Evolutionary conservation across 192 early-diverging fungal genomes (phyloP).

Genomic region (Entrophospora sp.): DNA sequence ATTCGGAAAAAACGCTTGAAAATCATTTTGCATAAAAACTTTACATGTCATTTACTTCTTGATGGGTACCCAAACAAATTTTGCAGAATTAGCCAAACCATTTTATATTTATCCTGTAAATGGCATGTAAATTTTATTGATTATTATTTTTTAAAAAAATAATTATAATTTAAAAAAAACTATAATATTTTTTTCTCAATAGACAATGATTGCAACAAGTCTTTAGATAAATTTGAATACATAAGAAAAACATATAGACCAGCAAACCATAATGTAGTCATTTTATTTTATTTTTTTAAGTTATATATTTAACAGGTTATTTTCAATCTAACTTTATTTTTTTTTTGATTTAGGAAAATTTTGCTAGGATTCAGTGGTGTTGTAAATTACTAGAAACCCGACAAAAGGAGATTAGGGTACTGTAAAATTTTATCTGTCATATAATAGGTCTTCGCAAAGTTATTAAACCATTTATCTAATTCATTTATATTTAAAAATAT

Average conservation of each 20-base stretch:
- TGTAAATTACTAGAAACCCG: constrained; percentile 21
- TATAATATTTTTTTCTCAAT: not conserved
- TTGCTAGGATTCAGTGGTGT: constrained; percentile 26
- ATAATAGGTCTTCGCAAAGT: no score
- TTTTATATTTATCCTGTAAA: constrained; percentile 23
- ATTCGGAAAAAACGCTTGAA: no score
- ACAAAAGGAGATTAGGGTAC: constrained; percentile 24
- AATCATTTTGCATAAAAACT: no score
- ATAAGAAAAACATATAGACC: constrained; percentile 21
- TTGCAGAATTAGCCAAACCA: constrained; percentile 21
- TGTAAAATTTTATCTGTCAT: not conserved
- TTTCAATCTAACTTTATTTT: not conserved
- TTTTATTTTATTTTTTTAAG: not conserved
- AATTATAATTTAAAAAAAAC: not conserved
- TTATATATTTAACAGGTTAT: not conserved
- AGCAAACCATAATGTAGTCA: constrained; percentile 19
- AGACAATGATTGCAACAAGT: constrained; percentile 28
- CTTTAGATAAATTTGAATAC: constrained; percentile 33
- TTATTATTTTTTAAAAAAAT: not conserved
- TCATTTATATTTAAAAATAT: not conserved
- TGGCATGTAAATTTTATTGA: constrained; percentile 9
- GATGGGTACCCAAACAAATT: no score
- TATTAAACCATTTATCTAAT: not conserved
- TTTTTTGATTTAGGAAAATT: no score
- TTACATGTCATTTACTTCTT: no score